A percentile compares a stretch with the other conserved stretches of the same genome.
These are phyloP conservation scores for Leccinum variicolor DNA, from an alignment of 768 basidiomycete species.

Conservation along the genomic window DNA sequence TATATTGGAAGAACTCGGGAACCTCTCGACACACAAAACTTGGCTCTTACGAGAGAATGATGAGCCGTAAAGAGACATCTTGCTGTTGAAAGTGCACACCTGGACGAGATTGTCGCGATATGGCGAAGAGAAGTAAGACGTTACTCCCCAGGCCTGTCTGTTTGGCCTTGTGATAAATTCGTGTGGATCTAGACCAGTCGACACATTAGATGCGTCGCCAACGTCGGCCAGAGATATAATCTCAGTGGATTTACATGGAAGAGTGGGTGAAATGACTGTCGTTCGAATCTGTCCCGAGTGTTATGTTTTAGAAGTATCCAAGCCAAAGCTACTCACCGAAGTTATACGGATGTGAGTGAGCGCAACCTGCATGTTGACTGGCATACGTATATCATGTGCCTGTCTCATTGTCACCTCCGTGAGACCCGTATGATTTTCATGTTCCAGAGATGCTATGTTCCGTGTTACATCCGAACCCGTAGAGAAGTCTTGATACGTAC, in stretches of 20 bases:
- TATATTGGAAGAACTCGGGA: slow-evolving; percentile 69
- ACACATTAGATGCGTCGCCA: slow-evolving; percentile 83
- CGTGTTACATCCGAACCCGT: slow-evolving; percentile 7
- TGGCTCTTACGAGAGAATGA: slow-evolving; percentile 43
- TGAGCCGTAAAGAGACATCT: not conserved
- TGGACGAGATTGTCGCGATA: slow-evolving; percentile 71
- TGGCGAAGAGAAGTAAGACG: slow-evolving; percentile 72
- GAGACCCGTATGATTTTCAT: slow-evolving; percentile 53
- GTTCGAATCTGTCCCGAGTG: slow-evolving; percentile 53
- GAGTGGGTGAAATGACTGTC: slow-evolving; percentile 60
- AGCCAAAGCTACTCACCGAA: slow-evolving; percentile 49
- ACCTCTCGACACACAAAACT: slow-evolving; percentile 53
- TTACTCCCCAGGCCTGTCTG: slow-evolving; percentile 52
- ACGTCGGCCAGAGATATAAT: slow-evolving; percentile 77
- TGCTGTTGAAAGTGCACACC: slow-evolving; percentile 34
- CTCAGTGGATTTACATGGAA: slow-evolving; percentile 78
- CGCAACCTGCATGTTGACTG: slow-evolving; percentile 66
- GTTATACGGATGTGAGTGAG: slow-evolving; percentile 72
- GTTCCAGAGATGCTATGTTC: slow-evolving; percentile 55
- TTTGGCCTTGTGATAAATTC: slow-evolving; percentile 81
- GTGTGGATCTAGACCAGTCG: slow-evolving; percentile 66
- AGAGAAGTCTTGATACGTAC: slow-evolving; percentile 35
- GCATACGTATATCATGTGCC: slow-evolving; percentile 59
- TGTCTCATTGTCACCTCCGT: slow-evolving; percentile 65
- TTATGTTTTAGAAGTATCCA: not conserved